A percentile compares a stretch with the other conserved stretches of the same genome.
phyloP scores from a whole-genome alignment of 2,329 filamentous ascomycete species.

The Aaosphaeria arxii region DNA sequence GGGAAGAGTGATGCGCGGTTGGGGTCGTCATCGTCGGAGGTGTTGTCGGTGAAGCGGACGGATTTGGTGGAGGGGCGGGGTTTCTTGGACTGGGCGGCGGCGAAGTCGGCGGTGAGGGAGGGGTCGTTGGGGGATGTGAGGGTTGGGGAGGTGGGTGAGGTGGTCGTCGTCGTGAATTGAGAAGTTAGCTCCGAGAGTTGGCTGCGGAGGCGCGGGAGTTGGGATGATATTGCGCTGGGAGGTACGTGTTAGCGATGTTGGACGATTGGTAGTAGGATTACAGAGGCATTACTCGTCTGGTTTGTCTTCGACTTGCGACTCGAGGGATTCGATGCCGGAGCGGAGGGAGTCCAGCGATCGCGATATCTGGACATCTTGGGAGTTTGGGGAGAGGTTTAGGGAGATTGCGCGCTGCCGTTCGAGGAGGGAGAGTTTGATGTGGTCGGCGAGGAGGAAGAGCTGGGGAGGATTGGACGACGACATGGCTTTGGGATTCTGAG shows the following conservation, averaged over 20 bases:
- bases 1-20: slow-evolving; percentile 59
- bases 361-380: slow-evolving; percentile 85
- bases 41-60: slow-evolving; percentile 78
- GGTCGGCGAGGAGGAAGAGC: slow-evolving; percentile 89
- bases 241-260: slow-evolving; percentile 3
- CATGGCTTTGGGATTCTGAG: slow-evolving; percentile 17
- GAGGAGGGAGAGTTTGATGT: slow-evolving; percentile 92
- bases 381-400: slow-evolving; percentile 72
- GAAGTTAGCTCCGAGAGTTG: slow-evolving; percentile 74
- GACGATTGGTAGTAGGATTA: too few relatives aligned
- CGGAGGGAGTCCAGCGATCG: slow-evolving; percentile 83
- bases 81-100: slow-evolving; percentile 32
- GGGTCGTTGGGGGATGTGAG: slow-evolving; percentile 45
- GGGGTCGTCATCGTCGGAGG: slow-evolving; percentile 40
- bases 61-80: slow-evolving; percentile 56
- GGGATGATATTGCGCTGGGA: slow-evolving; percentile 43
- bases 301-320: slow-evolving; percentile 59
- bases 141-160: slow-evolving; percentile 37
- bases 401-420: slow-evolving; percentile 85
- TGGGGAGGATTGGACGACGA: slow-evolving; percentile 60
- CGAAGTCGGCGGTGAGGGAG: slow-evolving; percentile 35
- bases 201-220: slow-evolving; percentile 65
- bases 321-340: slow-evolving; percentile 71
- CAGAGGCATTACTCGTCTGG: slow-evolving; percentile 50
- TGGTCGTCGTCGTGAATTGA: slow-evolving; percentile 71